Percentiles rank a stretch among this genome's conserved stretches.
Evolutionary conservation across 345 rosid species (phyloP).

Genomic region (Syzygium aqueum): DNA sequence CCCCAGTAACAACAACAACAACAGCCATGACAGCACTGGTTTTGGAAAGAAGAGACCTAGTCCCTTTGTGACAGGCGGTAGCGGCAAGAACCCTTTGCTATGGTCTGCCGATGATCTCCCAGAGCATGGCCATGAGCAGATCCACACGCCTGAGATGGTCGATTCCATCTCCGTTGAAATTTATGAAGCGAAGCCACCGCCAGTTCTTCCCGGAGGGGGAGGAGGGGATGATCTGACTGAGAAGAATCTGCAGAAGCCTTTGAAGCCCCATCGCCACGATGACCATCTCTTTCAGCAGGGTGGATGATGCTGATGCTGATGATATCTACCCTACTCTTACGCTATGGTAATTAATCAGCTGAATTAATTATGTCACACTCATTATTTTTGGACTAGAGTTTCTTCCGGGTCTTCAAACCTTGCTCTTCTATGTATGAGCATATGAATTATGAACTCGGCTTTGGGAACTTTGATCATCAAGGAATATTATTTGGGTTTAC

Average conservation of each 20-base stretch:
- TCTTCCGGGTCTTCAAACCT: neutral
- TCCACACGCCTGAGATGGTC: conserved; percentile 42
- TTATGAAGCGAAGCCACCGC: conserved; percentile 60
- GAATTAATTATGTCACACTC: neutral
- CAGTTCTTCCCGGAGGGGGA: conserved; percentile 8
- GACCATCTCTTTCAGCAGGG: conserved; percentile 37
- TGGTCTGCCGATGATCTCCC: conserved; percentile 85
- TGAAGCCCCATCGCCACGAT: conserved; percentile 53
- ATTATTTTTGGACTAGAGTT: neutral
- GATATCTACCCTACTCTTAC: neutral
- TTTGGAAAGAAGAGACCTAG: conserved; percentile 61
- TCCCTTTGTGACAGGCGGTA: conserved; percentile 26
- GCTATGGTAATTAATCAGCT: neutral
- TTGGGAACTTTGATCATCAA: conserved; percentile 9
- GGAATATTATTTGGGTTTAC: neutral
- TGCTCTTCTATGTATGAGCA: neutral
- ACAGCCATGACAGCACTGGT: conserved; percentile 23
- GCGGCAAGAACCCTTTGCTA: conserved; percentile 59
- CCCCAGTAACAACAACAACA: conserved; percentile 9
- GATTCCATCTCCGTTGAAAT: conserved; percentile 59
- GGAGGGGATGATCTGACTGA: conserved; percentile 25
- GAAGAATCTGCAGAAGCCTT: conserved; percentile 29
- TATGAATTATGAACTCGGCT: neutral
- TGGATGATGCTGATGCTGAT: conserved; percentile 51
- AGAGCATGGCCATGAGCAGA: conserved; percentile 37